A percentile compares a stretch with the other conserved stretches of the same genome.
Evolutionary conservation across 169 alveolate genomes (phyloP).

Genomic region (Babesia sp.): DNA sequence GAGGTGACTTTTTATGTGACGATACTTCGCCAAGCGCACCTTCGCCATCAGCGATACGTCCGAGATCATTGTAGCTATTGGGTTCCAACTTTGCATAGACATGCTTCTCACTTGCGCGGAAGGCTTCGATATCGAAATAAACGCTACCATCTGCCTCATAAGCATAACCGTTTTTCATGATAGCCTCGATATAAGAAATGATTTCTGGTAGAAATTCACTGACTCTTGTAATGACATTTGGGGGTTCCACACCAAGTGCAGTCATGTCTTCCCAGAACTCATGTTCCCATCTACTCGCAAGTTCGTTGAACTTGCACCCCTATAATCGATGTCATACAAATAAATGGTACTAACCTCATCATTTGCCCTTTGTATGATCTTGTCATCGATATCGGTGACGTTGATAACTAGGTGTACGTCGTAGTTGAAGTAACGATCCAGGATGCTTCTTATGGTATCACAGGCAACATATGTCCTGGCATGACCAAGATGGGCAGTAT

Average conservation of each 20-base stretch:
- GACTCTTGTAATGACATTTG: constrained; percentile 94
- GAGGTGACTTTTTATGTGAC: constrained; percentile 87
- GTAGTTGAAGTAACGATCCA: constrained; percentile 93
- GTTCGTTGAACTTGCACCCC: constrained; percentile 74
- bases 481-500: constrained; percentile 98
- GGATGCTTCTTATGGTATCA: constrained; percentile 92
- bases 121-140: constrained; percentile 91
- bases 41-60: constrained; percentile 88
- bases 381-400: constrained; percentile 98
- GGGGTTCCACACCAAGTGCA: constrained; percentile 87
- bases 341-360: constrained; percentile 46
- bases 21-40: constrained; percentile 87
- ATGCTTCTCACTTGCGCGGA: constrained; percentile 83
- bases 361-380: constrained; percentile 87
- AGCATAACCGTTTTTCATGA: constrained; percentile 92
- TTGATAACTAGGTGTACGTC: constrained; percentile 94
- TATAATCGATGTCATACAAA: background rate
- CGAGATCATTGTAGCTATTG: constrained; percentile 80
- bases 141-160: constrained; percentile 95
- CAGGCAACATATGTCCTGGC: constrained; percentile 96
- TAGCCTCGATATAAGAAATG: constrained; percentile 85
- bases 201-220: constrained; percentile 95
- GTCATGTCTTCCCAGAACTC: constrained; percentile 90
- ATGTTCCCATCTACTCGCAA: constrained; percentile 90
- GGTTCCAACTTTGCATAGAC: constrained; percentile 93